Percentiles rank a stretch among this genome's conserved stretches.
Evolutionary conservation across 805 yeast genomes (phyloP).

Genomic region (Candida anglica): DNA sequence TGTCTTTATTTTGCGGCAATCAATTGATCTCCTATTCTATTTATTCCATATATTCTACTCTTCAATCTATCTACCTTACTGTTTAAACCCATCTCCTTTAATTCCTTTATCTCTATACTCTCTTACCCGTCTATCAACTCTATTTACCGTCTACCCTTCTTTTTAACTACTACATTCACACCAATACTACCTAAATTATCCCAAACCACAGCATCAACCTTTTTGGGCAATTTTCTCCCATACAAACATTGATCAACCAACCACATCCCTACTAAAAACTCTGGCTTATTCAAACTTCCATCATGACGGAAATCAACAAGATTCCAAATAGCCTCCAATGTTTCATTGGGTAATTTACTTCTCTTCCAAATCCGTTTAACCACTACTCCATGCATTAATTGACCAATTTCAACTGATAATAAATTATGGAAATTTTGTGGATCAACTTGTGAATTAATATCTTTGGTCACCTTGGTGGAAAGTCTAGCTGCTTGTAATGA

Average conservation of each 20-base stretch:
- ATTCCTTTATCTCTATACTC: too few species aligned
- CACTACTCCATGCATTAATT: conserved; percentile 53
- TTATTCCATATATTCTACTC: too few species aligned
- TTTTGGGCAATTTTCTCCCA: conserved; percentile 82
- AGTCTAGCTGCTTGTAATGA: conserved; percentile 30
- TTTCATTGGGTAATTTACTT: conserved; percentile 63
- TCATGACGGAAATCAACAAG: conserved; percentile 64
- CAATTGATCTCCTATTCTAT: too few species aligned
- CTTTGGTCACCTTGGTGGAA: conserved; percentile 22
- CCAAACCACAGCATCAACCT: conserved; percentile 72
- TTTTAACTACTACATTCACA: conserved; percentile 33
- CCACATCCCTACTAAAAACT: conserved; percentile 97
- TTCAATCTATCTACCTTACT: too few species aligned
- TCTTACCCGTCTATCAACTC: neutral
- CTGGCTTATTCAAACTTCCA: conserved; percentile 73
- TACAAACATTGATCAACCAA: conserved; percentile 91
- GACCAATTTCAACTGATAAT: conserved; percentile 19
- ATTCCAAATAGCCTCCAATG: conserved; percentile 59
- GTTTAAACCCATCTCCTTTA: too few species aligned
- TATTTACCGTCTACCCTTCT: conserved; percentile 18
- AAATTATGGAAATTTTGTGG: conserved; percentile 27
- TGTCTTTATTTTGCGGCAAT: too few species aligned
- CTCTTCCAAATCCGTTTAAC: conserved; percentile 80
- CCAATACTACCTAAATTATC: conserved; percentile 60
- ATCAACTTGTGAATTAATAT: conserved; percentile 19